A percentile compares a stretch with the other conserved stretches of the same genome.
These are phyloP conservation scores for Naganishia vaughanmartiniae DNA, from an alignment of 768 basidiomycete genomes.

Conservation along the genomic window DNA sequence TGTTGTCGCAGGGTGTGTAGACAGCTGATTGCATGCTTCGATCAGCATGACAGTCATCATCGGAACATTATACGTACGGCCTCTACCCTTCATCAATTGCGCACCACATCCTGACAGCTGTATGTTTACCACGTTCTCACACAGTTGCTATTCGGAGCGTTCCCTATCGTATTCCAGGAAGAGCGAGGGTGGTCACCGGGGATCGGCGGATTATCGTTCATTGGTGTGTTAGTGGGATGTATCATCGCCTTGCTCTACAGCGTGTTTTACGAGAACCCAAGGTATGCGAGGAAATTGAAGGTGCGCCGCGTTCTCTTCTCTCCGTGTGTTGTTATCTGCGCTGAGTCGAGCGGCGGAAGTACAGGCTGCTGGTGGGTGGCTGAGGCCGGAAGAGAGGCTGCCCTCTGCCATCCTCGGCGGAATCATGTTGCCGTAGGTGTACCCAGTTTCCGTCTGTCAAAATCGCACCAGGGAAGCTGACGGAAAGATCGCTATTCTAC, in stretches of 20 bases:
- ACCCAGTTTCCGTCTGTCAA: too few relatives aligned
- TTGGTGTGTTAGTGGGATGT: slow-evolving; percentile 20
- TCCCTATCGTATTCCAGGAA: slow-evolving; percentile 40
- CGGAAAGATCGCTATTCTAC: too few relatives aligned
- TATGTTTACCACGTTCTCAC: too few relatives aligned
- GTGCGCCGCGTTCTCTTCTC: slow-evolving; percentile 1
- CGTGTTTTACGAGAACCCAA: slow-evolving; percentile 20
- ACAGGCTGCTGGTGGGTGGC: slow-evolving; percentile 39
- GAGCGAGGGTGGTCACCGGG: slow-evolving; percentile 29
- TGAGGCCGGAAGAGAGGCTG: slow-evolving; percentile 23
- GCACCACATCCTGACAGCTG: too few relatives aligned
- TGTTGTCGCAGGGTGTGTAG: neutral
- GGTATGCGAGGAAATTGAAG: slow-evolving; percentile 21
- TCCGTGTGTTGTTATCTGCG: neutral
- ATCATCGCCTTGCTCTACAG: slow-evolving; percentile 17
- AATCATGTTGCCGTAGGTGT: slow-evolving; percentile 56
- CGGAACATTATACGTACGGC: slow-evolving; percentile 38
- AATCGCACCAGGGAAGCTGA: too few relatives aligned
- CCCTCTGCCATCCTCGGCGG: slow-evolving; percentile 43
- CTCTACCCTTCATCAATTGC: neutral
- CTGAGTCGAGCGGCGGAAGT: neutral
- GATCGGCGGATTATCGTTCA: slow-evolving; percentile 23
- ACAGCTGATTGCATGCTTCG: neutral
- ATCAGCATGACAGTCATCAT: slow-evolving; percentile 37
- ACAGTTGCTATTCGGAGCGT: slow-evolving; percentile 38